Evolutionary conservation across 345 rosid genomes (phyloP).

Genomic region (Microcos paniculata): DNA sequence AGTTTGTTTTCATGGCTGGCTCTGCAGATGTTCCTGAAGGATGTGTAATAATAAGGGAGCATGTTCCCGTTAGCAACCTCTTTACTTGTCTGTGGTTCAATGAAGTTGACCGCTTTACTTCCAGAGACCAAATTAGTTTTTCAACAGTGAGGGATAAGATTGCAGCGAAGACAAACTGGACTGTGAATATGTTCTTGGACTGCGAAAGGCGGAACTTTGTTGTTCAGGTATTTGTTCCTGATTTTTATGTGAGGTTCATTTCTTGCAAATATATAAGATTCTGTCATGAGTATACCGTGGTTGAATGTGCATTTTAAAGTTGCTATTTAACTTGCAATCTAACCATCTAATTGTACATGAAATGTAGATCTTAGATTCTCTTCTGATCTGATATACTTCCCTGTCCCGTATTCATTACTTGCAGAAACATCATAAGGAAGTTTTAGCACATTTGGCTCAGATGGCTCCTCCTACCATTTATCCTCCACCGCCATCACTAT

Average conservation of each 20-base stretch:
- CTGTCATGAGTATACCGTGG: not conserved
- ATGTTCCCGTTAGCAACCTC: constrained; percentile 87
- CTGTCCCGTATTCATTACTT: constrained; percentile 7
- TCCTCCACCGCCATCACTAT: constrained; percentile 46
- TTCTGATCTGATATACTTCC: not conserved
- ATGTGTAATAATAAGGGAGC: constrained; percentile 94
- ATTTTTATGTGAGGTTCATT: not conserved
- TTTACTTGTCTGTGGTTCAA: constrained; percentile 97
- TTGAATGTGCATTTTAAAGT: not conserved
- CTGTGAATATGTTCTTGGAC: constrained; percentile 84
- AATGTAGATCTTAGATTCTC: not conserved
- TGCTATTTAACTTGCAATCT: not conserved
- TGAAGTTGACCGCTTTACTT: constrained; percentile 95
- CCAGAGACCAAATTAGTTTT: constrained; percentile 97
- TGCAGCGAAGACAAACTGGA: constrained; percentile 74
- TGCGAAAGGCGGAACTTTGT: constrained; percentile 98
- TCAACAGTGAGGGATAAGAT: constrained; percentile 92
- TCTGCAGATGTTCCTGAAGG: constrained; percentile 99
- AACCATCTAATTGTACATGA: not conserved
- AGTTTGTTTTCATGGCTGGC: constrained; percentile 16
- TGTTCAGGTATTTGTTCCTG: constrained; percentile 61
- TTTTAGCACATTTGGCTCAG: constrained; percentile 45
- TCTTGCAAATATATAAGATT: not conserved
- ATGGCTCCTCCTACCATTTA: constrained; percentile 38
- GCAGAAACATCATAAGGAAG: constrained; percentile 78